Percentiles rank a stretch among this genome's conserved stretches.
These are phyloP conservation scores for Sanghuangporus weigelae DNA, from an alignment of 1,284 basidiomycete genomes.

Conservation along the genomic window DNA sequence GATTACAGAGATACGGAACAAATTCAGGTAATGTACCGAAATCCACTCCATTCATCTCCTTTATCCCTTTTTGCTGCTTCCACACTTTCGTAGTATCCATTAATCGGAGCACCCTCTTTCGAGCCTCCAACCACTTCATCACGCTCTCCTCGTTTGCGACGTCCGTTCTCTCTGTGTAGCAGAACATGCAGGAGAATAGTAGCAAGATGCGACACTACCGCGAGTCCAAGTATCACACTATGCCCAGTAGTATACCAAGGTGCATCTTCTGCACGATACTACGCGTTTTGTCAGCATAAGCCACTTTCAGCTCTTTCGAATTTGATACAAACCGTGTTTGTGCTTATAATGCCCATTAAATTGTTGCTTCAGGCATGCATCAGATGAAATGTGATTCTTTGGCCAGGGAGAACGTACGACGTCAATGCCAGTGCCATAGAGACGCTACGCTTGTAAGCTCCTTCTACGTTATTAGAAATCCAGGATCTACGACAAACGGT, in stretches of 20 bases:
- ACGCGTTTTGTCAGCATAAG: constrained; percentile 19
- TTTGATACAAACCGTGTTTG: constrained; percentile 35
- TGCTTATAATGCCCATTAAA: constrained; percentile 41
- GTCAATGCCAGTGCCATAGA: constrained; percentile 64
- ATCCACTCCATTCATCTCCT: constrained; percentile 57
- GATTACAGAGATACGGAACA: neutral
- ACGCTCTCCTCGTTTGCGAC: constrained; percentile 39
- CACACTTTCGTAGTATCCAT: constrained; percentile 40
- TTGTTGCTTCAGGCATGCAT: constrained; percentile 30
- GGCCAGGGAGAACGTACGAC: constrained; percentile 22
- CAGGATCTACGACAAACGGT: constrained; percentile 35
- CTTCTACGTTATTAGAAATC: constrained; percentile 69
- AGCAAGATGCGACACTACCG: constrained; percentile 39
- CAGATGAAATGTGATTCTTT: neutral
- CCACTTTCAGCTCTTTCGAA: neutral
- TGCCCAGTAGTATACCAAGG: constrained; percentile 50
- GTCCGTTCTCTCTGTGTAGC: constrained; percentile 38
- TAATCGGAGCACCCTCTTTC: constrained; percentile 16
- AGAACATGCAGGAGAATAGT: constrained; percentile 33
- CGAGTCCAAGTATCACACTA: constrained; percentile 44
- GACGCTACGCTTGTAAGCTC: constrained; percentile 66
- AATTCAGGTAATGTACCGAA: constrained; percentile 37
- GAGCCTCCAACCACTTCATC: constrained; percentile 40
- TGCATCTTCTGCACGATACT: constrained; percentile 32
- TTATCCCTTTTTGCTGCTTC: constrained; percentile 50